Evolutionary conservation across 176 grass and related monocot species (phyloP).

Genomic region (Phyllostachys edulis): DNA sequence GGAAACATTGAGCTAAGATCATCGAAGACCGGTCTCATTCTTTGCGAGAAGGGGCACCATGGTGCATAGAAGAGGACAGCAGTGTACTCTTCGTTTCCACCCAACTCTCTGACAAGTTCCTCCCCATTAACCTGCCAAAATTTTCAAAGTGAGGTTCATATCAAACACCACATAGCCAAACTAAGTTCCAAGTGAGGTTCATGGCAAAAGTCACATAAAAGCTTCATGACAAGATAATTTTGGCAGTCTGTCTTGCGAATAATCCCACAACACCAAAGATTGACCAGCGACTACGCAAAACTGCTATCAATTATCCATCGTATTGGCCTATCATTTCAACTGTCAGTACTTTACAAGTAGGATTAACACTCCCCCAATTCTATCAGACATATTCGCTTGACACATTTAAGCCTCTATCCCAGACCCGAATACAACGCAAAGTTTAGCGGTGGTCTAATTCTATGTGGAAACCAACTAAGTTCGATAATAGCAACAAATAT

Average conservation of each 20-base stretch:
- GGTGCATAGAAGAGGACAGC: slow-evolving; percentile 75
- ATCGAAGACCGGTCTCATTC: slow-evolving; percentile 53
- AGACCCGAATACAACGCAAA: not conserved
- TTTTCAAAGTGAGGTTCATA: not conserved
- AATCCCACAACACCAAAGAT: not conserved
- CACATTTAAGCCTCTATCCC: not conserved
- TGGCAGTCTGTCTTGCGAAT: not conserved
- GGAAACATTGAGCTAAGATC: slow-evolving; percentile 89
- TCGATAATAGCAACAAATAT: not conserved
- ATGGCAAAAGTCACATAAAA: not conserved
- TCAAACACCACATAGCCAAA: not conserved
- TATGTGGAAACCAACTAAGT: not conserved
- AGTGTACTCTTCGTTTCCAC: slow-evolving; percentile 24
- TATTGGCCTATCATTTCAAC: not conserved
- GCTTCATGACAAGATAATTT: not conserved
- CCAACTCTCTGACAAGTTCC: slow-evolving; percentile 42
- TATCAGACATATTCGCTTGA: not conserved
- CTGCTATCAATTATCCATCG: not conserved
- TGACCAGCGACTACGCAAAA: not conserved
- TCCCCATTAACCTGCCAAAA: slow-evolving; percentile 56
- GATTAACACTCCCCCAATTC: not conserved
- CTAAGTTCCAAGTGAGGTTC: too few relatives aligned
- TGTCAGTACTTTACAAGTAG: not conserved
- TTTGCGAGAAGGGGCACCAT: slow-evolving; percentile 86
- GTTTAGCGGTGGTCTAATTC: not conserved